Evolutionary conservation across 2,329 filamentous ascomycete genomes (phyloP), one percentile per base, ranked within the genome.

Genomic region (Colletotrichum nymphaeae): DNA sequence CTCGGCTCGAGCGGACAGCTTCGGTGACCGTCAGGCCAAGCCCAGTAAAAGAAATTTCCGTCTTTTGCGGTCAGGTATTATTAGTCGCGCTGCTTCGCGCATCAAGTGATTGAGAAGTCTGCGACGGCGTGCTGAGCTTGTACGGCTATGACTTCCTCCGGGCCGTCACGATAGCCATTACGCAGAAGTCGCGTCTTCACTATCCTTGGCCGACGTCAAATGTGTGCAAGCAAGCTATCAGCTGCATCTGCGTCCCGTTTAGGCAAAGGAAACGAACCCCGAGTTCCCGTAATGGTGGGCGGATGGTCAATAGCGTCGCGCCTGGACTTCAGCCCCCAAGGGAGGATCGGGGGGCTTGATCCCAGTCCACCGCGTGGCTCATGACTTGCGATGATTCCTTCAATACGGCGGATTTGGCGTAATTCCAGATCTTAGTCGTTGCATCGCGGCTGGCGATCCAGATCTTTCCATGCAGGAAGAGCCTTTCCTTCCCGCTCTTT

Each of bases 381-480:
- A 49, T 58, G 52, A 32, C 64, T 59, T 59, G 24, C 37, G 22
- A 69, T 5, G 26, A n/a, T 49, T 53, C 30, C 46, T 56, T 57
- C 57, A 28, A 62, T 35, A 63, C 35, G 14, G 56, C 64, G 58
- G 58, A 12, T 72, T 32, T 30, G 58, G 57, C 69, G 65, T 32
- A 24, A 58, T 35, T 63, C 35, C 14, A 53, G 65, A 53, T 53
- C 37, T 63, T 22, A 42, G 30, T 32, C 32, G 69, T 64, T 56
- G 42, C 69, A 57, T 67, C 26, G 30, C 63, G 59, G 37, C 53
- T 16, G 46, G 49, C 67, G 32, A 62, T 62, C 53, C 63, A 70
- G 67, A 70, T 66, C 35, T 70, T 52, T 35, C 60, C 60, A 57
- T 70, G 53, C 66, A 42, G 14, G 56, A 49, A 55, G 26, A 57